Percentiles rank a stretch among this genome's conserved stretches.
Evolutionary conservation across 768 basidiomycete genomes (phyloP).

Genomic region (Xerocomus spinulosus): DNA sequence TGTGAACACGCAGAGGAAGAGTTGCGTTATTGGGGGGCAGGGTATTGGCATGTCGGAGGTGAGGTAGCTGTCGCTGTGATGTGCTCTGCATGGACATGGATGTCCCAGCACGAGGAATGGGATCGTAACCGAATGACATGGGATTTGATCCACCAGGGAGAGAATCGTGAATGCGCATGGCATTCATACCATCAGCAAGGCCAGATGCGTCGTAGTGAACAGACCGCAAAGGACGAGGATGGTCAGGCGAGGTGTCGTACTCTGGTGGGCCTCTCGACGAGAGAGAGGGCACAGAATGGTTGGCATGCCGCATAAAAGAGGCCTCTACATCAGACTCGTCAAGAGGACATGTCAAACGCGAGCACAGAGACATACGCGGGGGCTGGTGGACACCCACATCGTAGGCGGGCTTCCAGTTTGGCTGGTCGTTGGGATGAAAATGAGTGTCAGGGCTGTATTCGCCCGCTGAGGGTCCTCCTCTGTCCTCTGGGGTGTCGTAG

Average conservation of each 20-base stretch:
- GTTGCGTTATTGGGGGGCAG: constrained; percentile 30
- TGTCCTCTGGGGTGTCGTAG: constrained; percentile 25
- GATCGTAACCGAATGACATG: constrained; percentile 35
- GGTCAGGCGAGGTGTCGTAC: constrained; percentile 26
- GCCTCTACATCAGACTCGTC: constrained; percentile 14
- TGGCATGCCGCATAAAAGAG: constrained; percentile 41
- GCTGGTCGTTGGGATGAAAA: constrained; percentile 3
- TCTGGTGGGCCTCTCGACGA: constrained; percentile 35
- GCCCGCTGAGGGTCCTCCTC: constrained; percentile 4
- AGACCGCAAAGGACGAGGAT: constrained; percentile 30
- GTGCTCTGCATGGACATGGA: constrained; percentile 49
- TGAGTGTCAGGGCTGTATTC: constrained; percentile 4
- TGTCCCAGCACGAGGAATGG: constrained; percentile 51
- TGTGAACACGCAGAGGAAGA: constrained; percentile 17
- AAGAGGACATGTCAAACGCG: constrained; percentile 1
- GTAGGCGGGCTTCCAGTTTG: constrained; percentile 4
- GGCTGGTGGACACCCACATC: constrained; percentile 16
- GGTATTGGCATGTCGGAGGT: constrained; percentile 40
- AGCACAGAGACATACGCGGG: constrained; percentile 19
- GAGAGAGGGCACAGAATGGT: constrained; percentile 46
- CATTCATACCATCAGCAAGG: constrained; percentile 48
- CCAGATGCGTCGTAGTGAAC: constrained; percentile 40
- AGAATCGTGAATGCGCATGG: constrained; percentile 49
- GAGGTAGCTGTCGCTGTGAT: constrained; percentile 28
- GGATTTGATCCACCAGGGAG: constrained; percentile 28